These are phyloP conservation scores for Arctium minus DNA, from an alignment of 129 eudicot species.

Conservation along the genomic window DNA sequence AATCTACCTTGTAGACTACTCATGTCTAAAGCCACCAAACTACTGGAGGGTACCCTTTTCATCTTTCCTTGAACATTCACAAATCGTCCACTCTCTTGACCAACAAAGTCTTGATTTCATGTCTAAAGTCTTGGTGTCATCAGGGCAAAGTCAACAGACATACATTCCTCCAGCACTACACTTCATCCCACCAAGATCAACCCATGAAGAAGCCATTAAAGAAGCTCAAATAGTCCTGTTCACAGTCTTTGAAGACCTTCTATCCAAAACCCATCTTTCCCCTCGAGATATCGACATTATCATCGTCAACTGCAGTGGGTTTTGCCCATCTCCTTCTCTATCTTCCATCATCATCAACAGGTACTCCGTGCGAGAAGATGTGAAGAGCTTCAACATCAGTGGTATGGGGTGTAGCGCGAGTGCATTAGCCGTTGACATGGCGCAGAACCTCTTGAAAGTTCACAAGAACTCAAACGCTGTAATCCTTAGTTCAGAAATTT, in stretches of 20 bases:
- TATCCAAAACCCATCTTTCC: conserved; percentile 43
- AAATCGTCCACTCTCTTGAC: conserved; percentile 39
- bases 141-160: conserved; percentile 64
- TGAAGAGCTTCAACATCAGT: conserved; percentile 54
- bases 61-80: conserved; percentile 57
- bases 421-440: conserved; percentile 60
- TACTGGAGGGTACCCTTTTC: conserved; percentile 65
- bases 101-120: conserved; percentile 46
- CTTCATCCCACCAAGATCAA: conserved; percentile 60
- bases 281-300: conserved; percentile 55
- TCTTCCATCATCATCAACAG: conserved; percentile 51
- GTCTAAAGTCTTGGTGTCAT: conserved; percentile 47
- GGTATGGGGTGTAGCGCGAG: conserved; percentile 98
- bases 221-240: conserved; percentile 55
- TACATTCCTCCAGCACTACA: conserved; percentile 59
- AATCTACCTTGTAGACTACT: conserved; percentile 65
- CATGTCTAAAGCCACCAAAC: conserved; percentile 72
- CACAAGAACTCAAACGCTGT: conserved; percentile 54
- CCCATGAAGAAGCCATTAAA: conserved; percentile 41
- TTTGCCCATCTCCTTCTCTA: conserved; percentile 65
- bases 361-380: conserved; percentile 48
- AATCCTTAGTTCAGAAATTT: conserved; percentile 68
- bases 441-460: conserved; percentile 41
- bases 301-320: conserved; percentile 75
- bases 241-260: conserved; percentile 57